Evolutionary conservation across 176 grass and related monocot genomes (phyloP).

Genomic region (Phoenix roebelenii): DNA sequence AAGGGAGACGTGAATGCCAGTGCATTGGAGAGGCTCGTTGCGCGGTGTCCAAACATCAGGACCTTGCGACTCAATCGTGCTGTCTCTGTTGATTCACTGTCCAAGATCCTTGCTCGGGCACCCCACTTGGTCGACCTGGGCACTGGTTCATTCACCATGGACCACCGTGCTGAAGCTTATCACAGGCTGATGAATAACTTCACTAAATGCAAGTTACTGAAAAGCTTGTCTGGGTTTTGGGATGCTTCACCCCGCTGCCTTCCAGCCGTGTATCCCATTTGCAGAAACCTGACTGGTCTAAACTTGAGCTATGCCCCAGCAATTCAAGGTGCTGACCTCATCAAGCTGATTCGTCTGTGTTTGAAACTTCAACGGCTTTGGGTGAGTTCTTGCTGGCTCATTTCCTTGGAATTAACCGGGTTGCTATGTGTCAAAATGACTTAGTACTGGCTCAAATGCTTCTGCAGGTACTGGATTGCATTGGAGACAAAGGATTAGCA

Average conservation of each 20-base stretch:
- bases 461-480: constrained; percentile 1
- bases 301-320: constrained; percentile 10
- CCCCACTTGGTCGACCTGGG: not conserved
- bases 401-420: not conserved
- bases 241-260: not conserved
- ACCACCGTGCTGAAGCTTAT: not conserved
- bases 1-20: constrained; percentile 42
- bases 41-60: constrained; percentile 5
- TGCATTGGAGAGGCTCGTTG: constrained; percentile 51
- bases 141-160: not conserved
- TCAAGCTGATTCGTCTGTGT: not conserved
- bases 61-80: too few species aligned
- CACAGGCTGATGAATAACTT: not conserved
- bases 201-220: not conserved
- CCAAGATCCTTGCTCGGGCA: not conserved
- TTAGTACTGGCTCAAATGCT: too few species aligned
- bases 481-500: constrained; percentile 8
- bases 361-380: constrained; percentile 7
- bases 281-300: not conserved
- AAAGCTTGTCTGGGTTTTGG: constrained; percentile 1
- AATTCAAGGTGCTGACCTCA: constrained; percentile 1
- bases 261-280: not conserved
- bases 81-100: not conserved
- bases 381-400: not conserved
- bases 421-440: not conserved